Percentiles rank a stretch among this genome's conserved stretches.
Evolutionary conservation across 345 rosid genomes (phyloP).

Genomic region (Dipteronia dyeriana): DNA sequence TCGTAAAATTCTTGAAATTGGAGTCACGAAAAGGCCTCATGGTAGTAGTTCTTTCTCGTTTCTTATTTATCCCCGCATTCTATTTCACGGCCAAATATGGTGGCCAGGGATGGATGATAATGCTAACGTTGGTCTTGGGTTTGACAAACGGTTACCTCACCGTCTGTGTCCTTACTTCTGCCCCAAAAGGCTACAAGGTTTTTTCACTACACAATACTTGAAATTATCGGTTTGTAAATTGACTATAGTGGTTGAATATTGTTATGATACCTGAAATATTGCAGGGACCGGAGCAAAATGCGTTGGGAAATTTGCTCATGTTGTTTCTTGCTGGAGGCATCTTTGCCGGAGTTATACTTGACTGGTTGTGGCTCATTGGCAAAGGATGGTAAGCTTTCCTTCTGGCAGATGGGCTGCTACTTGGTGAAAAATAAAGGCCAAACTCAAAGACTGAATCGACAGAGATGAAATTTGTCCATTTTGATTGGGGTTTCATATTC

Average conservation of each 20-base stretch:
- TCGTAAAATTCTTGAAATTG: neutral
- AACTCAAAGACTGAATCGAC: no score
- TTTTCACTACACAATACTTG: no score
- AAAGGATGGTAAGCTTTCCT: slow-evolving; percentile 20
- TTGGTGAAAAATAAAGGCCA: no score
- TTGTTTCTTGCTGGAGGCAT: slow-evolving; percentile 59
- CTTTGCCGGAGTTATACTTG: slow-evolving; percentile 66
- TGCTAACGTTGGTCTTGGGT: slow-evolving; percentile 64
- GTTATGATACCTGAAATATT: no score
- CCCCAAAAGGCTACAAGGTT: slow-evolving; percentile 82
- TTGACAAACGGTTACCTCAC: slow-evolving; percentile 79
- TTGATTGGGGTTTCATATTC: no score
- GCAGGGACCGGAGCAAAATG: slow-evolving; percentile 85
- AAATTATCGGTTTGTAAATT: no score
- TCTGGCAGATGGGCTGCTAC: no score
- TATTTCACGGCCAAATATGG: neutral
- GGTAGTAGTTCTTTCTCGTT: neutral
- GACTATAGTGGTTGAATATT: no score
- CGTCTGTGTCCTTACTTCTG: slow-evolving; percentile 72
- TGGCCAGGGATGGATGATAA: slow-evolving; percentile 77
- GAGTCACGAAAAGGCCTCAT: neutral
- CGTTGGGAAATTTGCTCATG: slow-evolving; percentile 81
- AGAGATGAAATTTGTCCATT: no score
- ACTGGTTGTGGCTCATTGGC: slow-evolving; percentile 93
- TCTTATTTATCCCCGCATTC: neutral